Percentiles rank a stretch among this genome's conserved stretches.
These are phyloP conservation scores for Spergularia marina DNA, from an alignment of 148 eudicot species.

Conservation along the genomic window DNA sequence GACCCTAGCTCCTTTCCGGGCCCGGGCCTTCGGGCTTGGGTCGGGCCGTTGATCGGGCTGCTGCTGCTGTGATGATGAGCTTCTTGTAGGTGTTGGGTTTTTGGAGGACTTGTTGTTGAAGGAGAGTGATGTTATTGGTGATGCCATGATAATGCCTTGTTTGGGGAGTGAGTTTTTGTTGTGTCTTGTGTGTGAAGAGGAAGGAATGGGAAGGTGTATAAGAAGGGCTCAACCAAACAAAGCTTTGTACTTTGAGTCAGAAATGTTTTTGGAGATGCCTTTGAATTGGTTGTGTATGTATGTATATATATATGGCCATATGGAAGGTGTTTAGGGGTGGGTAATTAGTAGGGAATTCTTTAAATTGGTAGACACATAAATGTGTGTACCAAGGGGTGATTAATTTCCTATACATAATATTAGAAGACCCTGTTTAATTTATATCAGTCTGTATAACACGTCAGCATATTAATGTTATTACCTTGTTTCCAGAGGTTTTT, in stretches of 20 bases:
- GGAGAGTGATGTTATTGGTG: constrained; percentile 13
- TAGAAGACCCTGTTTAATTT: not conserved
- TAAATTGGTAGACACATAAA: constrained; percentile 3
- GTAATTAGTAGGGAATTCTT: constrained; percentile 1
- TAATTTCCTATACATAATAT: not conserved
- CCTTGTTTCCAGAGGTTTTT: not conserved
- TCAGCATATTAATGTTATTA: not conserved
- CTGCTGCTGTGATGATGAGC: too few relatives aligned
- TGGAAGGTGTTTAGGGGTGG: not conserved
- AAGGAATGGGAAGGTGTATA: not conserved
- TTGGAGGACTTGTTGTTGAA: constrained; percentile 10
- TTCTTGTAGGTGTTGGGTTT: not conserved
- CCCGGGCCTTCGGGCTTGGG: constrained; percentile 7
- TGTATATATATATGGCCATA: not conserved
- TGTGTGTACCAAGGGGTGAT: not conserved
- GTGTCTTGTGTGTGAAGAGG: too few relatives aligned
- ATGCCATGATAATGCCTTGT: not conserved
- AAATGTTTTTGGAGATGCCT: not conserved
- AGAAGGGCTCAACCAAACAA: not conserved
- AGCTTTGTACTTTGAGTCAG: constrained; percentile 21
- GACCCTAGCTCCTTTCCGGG: constrained; percentile 13
- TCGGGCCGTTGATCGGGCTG: not conserved
- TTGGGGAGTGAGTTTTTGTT: not conserved
- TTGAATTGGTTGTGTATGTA: too few relatives aligned
- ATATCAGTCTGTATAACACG: not conserved